Evolutionary conservation across 2,329 filamentous ascomycete species (phyloP), one percentile per base, ranked within the genome.

Genomic region (Dactylellina cionopaga): DNA sequence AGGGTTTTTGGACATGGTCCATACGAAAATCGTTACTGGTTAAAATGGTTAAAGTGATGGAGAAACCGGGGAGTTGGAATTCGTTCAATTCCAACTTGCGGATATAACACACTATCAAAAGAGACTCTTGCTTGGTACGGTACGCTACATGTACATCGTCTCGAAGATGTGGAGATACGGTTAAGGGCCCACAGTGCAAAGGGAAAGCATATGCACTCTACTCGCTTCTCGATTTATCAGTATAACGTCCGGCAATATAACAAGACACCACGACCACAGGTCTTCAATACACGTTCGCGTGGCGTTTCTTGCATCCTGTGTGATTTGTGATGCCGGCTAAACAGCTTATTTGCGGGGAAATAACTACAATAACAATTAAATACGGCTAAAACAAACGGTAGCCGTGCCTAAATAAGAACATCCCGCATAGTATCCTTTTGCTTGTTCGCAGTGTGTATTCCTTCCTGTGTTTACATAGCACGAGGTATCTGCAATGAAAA

Each of bases 341-440:
- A 72, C n/a, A 37, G 5, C 47, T 46, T n/a, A n/a, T 54, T 54
- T 54, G 68, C 68, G 68, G 68, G 68, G 68, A 72, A 72, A 47
- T 43, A 29, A 31, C 43, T 44, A 17, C 33, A 35, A 44, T 51
- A 46, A 44, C 27, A 43, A n/a, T n/a, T n/a, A n/a, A 41, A 25
- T 4, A 46, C 44, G 63, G 63, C 52, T 59, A 54, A 64, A 72
- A 15, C 6, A 54, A 46, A 59, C 68, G 59, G 68, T 54, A 52
- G 31, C 59, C 68, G 51, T 72, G 68, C 68, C 68, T 71, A 71
- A 70, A 56, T 70, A 4, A 43, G 39, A 39, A 65, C 51, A 54
- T 55, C 47, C 49, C 62, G 51, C 24, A 58, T 29, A 24, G 9
- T 43, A 44, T 68, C 27, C 29, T 11, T 31, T 49, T 33, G 13